Percentiles rank a stretch among this genome's conserved stretches.
phyloP scores from a whole-genome alignment of 176 grass and related monocot species.

The Zoysia japonica region DNA sequence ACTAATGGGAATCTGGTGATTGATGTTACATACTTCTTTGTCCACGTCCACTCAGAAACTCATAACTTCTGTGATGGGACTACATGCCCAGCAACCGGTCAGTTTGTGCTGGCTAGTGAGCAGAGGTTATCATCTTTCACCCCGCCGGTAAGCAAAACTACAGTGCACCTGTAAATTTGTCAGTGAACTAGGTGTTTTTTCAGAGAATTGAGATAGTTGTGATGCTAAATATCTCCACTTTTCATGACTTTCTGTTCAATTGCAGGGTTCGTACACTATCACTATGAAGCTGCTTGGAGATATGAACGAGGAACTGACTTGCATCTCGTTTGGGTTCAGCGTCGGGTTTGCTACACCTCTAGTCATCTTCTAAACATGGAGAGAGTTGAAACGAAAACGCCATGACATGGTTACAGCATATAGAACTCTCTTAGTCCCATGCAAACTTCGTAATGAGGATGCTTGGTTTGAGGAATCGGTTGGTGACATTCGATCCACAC shows the following conservation, averaged over 20 bases:
- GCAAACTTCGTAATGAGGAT: not conserved
- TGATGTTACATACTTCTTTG: constrained; percentile 69
- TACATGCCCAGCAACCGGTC: constrained; percentile 56
- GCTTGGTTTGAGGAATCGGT: not conserved
- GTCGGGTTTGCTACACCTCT: constrained; percentile 54
- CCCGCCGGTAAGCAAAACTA: constrained; percentile 55
- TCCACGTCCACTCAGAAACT: constrained; percentile 67
- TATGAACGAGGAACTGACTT: constrained; percentile 54
- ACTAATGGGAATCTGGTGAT: constrained; percentile 57
- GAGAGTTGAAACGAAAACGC: not conserved
- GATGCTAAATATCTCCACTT: not conserved
- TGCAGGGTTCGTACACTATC: constrained; percentile 80
- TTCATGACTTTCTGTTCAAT: constrained; percentile 11
- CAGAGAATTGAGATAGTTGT: not conserved
- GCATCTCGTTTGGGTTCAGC: constrained; percentile 74
- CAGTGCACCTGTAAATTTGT: not conserved
- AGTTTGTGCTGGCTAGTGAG: constrained; percentile 47
- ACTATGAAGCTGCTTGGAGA: constrained; percentile 65
- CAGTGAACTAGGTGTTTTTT: not conserved
- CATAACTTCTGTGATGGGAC: constrained; percentile 70
- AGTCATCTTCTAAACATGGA: not conserved
- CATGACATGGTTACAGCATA: not conserved
- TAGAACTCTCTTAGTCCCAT: not conserved
- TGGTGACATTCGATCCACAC: not conserved
- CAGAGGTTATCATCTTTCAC: constrained; percentile 52